phyloP scores from a whole-genome alignment of 768 basidiomycete genomes.

The Myochromella boudieri region DNA sequence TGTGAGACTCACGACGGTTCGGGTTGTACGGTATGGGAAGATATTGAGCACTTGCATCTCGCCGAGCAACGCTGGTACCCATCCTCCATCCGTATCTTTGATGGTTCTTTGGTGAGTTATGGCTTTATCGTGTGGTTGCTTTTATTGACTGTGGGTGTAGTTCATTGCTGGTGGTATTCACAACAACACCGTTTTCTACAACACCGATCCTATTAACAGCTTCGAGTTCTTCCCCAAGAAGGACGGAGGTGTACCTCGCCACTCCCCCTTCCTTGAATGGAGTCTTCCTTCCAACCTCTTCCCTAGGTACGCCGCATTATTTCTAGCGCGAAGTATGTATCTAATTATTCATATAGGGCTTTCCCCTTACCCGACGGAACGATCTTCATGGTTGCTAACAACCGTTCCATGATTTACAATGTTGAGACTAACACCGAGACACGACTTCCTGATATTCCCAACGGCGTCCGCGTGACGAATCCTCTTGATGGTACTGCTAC shows the following conservation, averaged over 20 bases:
- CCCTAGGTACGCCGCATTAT: slow-evolving; percentile 20
- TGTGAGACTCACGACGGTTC: slow-evolving; percentile 27
- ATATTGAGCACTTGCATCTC: slow-evolving; percentile 33
- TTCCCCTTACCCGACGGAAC: slow-evolving; percentile 37
- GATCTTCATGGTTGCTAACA: slow-evolving; percentile 40
- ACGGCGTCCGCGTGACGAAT: slow-evolving; percentile 39
- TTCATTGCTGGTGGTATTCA: slow-evolving; percentile 16
- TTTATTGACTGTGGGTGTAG: not conserved
- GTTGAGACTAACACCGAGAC: slow-evolving; percentile 37
- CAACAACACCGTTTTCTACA: not conserved
- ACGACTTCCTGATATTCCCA: slow-evolving; percentile 39
- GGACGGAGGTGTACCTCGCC: slow-evolving; percentile 27
- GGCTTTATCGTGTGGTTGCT: too few relatives aligned
- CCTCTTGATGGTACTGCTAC: slow-evolving; percentile 35
- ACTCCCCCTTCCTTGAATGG: not conserved
- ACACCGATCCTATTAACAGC: not conserved
- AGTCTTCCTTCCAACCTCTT: slow-evolving; percentile 20
- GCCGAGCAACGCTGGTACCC: slow-evolving; percentile 41
- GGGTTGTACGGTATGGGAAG: slow-evolving; percentile 36
- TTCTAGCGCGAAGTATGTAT: not conserved
- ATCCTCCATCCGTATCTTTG: slow-evolving; percentile 32
- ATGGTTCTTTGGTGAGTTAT: slow-evolving; percentile 27
- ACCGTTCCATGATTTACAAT: slow-evolving; percentile 39
- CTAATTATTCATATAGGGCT: not conserved
- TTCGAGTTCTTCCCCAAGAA: slow-evolving; percentile 41